Percentiles rank a stretch among this genome's conserved stretches.
Evolutionary conservation across 176 grass and related monocot genomes (phyloP).

Genomic region (Musa beccarii): DNA sequence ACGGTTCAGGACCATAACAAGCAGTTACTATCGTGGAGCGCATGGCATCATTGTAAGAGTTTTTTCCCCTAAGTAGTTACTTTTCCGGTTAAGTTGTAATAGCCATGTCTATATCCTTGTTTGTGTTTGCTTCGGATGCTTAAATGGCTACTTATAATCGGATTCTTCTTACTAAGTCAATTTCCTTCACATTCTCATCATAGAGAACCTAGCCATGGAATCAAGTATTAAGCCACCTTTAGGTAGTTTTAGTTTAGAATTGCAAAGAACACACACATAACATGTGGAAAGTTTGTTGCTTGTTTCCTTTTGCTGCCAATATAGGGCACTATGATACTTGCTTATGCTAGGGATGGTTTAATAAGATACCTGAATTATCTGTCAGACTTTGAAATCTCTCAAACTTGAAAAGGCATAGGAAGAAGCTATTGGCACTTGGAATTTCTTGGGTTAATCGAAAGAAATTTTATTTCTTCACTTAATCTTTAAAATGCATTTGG

Average conservation of each 20-base stretch:
- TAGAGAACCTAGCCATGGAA: background rate
- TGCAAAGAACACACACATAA: background rate
- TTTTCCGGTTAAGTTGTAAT: background rate
- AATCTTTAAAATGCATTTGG: too few relatives aligned
- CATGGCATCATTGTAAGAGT: slow-evolving; percentile 69
- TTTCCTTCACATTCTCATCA: background rate
- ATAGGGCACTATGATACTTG: background rate
- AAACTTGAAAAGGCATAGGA: background rate
- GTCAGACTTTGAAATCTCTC: background rate
- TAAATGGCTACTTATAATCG: background rate
- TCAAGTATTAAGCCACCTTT: background rate
- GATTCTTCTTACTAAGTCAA: background rate
- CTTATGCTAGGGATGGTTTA: background rate
- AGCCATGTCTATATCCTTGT: background rate
- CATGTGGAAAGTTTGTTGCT: background rate
- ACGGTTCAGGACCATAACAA: slow-evolving; percentile 87
- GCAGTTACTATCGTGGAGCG: slow-evolving; percentile 86
- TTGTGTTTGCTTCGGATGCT: background rate
- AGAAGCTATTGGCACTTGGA: background rate
- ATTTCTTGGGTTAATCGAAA: background rate
- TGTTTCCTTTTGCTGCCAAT: background rate
- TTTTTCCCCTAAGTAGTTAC: background rate
- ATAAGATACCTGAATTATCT: background rate
- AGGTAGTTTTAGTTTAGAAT: background rate
- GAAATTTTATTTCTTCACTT: too few relatives aligned